Conservation (phyloP, 768 basidiomycete genomes). For the Lactarius vividus region DNA sequence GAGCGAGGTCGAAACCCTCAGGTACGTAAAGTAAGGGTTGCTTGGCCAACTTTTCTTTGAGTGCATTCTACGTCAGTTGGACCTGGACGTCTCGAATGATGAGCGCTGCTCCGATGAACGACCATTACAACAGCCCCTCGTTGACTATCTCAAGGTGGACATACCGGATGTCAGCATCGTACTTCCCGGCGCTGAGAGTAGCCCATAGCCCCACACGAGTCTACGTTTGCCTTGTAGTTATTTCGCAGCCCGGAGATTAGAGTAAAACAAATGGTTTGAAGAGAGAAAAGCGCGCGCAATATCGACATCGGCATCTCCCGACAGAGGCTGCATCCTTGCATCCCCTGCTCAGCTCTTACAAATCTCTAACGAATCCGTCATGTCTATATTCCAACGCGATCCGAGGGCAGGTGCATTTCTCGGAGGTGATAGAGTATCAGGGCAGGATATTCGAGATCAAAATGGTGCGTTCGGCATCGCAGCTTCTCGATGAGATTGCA, state of each 20-base stretch:
- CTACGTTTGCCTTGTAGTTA: not conserved
- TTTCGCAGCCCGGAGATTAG: not conserved
- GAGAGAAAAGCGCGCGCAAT: not conserved
- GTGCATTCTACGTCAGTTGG: not conserved
- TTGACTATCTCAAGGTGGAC: constrained; percentile 25
- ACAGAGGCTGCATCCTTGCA: not conserved
- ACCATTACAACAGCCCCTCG: not conserved
- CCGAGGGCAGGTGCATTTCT: constrained; percentile 88
- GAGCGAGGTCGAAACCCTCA: constrained; percentile 3
- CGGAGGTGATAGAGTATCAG: constrained; percentile 90
- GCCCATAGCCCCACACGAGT: not conserved
- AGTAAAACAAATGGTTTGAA: not conserved
- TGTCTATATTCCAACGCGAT: constrained; percentile 83
- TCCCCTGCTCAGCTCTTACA: not conserved
- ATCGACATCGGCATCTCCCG: constrained; percentile 20
- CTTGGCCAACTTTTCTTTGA: not conserved
- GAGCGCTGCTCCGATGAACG: not conserved
- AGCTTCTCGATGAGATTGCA: constrained; percentile 15
- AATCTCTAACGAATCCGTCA: constrained; percentile 19
- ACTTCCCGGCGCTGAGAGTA: constrained; percentile 5
- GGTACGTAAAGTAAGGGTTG: not conserved
- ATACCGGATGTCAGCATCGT: constrained; percentile 23
- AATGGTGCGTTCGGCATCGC: constrained; percentile 60
- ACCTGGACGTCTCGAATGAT: not conserved
- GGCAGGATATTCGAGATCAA: constrained; percentile 95